Conservation (phyloP, 2,329 filamentous ascomycete genomes). For the Pyrenophora seminiperda region DNA sequence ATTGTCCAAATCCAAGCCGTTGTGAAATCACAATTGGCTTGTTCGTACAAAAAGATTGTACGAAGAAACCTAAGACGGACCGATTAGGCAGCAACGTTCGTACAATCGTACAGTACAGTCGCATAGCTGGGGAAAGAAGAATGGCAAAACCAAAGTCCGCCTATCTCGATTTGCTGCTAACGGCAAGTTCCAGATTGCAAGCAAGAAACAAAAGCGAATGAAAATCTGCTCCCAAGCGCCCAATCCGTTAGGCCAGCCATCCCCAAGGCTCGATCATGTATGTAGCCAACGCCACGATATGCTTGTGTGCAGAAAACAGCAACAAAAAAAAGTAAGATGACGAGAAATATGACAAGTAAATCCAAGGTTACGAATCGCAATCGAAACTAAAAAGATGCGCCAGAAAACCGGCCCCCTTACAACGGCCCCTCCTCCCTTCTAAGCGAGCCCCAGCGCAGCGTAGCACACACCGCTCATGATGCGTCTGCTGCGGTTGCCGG, state of each 20-base stretch:
- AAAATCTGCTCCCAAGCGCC: background rate
- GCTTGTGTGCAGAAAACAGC: background rate
- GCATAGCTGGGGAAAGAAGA: too few species aligned
- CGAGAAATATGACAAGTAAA: background rate
- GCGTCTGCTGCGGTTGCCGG: background rate
- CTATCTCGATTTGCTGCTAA: background rate
- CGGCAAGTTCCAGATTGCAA: background rate
- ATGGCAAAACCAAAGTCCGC: too few species aligned
- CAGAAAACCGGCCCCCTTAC: too few species aligned
- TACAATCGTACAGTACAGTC: background rate
- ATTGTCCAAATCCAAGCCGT: background rate
- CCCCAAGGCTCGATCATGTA: background rate
- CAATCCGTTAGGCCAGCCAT: background rate
- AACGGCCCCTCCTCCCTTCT: background rate
- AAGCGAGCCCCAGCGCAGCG: background rate
- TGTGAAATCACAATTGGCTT: background rate
- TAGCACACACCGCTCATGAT: background rate
- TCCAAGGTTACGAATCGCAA: background rate
- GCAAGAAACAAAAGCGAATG: background rate
- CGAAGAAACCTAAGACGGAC: background rate
- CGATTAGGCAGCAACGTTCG: background rate
- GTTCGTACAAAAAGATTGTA: constrained; percentile 1
- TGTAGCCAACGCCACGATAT: constrained; percentile 1
- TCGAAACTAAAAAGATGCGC: background rate
- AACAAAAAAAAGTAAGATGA: background rate